These are phyloP conservation scores for Epicoccum nigrum DNA, from an alignment of 2,329 filamentous ascomycete species.

Conservation along the genomic window DNA sequence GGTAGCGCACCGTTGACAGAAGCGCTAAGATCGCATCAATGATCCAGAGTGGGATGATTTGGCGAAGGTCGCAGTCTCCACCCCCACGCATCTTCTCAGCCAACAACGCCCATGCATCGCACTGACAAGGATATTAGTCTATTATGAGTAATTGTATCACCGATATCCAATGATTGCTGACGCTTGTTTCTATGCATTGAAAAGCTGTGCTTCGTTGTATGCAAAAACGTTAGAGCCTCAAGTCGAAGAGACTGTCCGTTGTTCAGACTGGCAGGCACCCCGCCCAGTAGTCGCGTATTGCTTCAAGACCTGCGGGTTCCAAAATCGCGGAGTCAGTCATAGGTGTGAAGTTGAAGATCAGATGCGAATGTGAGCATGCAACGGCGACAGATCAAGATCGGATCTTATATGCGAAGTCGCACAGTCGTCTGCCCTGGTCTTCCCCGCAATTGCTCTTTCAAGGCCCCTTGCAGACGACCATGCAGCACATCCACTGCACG, in stretches of 20 bases:
- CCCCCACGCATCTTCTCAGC: conserved; percentile 30
- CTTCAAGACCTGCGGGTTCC: background rate
- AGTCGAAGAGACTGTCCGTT: background rate
- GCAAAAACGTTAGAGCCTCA: conserved; percentile 28
- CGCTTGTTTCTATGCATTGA: conserved; percentile 5
- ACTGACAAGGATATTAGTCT: conserved; percentile 25
- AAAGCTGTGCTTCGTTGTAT: conserved; percentile 4
- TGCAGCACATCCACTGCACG: conserved; percentile 39
- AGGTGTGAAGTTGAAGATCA: conserved; percentile 23
- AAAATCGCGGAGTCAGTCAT: background rate
- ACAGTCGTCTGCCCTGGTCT: conserved; percentile 25
- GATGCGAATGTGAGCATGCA: conserved; percentile 30
- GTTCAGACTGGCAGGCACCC: background rate
- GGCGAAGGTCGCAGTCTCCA: conserved; percentile 19
- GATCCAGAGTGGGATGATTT: conserved; percentile 19
- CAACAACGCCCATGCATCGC: conserved; percentile 23
- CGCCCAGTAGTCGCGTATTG: background rate
- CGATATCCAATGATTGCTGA: conserved; percentile 18
- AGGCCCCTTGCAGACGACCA: conserved; percentile 49
- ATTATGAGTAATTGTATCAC: conserved; percentile 45
- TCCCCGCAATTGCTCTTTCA: conserved; percentile 48
- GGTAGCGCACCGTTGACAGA: conserved; percentile 11
- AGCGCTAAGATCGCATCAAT: conserved; percentile 18
- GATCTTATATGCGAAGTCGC: conserved; percentile 30
- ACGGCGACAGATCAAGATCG: conserved; percentile 20